Evolutionary conservation across 306 rosid species (phyloP), one percentile per base, ranked within the genome.

Genomic region (Lithocarpus polystachyus): DNA sequence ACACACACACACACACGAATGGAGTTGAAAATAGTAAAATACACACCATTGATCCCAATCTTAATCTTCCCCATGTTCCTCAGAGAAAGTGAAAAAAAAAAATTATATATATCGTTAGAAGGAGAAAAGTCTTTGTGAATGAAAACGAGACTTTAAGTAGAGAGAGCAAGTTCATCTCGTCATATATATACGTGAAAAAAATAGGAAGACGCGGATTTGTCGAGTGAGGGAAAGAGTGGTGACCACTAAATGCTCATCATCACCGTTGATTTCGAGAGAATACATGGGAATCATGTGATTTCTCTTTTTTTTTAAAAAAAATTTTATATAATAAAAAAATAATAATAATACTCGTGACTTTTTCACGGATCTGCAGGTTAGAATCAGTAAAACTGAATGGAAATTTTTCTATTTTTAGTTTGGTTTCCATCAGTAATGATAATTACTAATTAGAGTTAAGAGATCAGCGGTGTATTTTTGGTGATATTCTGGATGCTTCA

Each of bases 11-110:
- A 68, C 20, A 43, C 33, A 13, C 28, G 26, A 22, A 57, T 37
- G 18, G 35, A 13, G 12, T 43, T 19, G 31, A 40, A 40, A 40
- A 40, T 40, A 0, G 45, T 40, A 13, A 31, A 40, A 33, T 68
- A 23, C n/a, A 74, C 81, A 92, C 97, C 95, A 77, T 90, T 92
- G 86, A 92, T 92, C 35, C 95, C 97, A 73, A 92, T 90, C 92
- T 86, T 92, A 82, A 90, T 78, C 86, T 89, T 91, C 48, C 72
- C 85, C 92, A 92, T 92, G 82, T 75, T 7, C 73, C 19, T 48
- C 13, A 51, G 57, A 8, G 75, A 70, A 79, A 23, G 19, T 33
- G 37, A 33, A 71, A 20, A 12, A 24, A 17, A 28, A 55, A 72
- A 15, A 13, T 33, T 8, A 37, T 37, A 37, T 37, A 37, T 7